These are phyloP conservation scores for Carex sylvatica DNA, from an alignment of 202 grass and related monocot genomes.

Conservation along the genomic window DNA sequence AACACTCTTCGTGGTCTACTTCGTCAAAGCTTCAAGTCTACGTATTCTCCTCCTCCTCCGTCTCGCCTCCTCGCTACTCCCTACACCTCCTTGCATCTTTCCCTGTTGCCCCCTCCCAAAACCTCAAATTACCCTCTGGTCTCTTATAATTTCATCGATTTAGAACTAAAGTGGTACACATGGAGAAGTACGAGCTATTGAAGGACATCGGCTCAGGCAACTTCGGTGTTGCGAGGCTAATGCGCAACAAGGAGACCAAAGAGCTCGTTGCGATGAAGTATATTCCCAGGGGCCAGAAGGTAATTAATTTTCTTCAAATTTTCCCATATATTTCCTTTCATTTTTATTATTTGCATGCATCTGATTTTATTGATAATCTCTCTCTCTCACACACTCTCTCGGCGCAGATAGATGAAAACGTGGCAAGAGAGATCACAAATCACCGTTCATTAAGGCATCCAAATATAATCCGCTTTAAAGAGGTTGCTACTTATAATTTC, in stretches of 20 bases:
- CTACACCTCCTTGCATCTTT: too few species aligned
- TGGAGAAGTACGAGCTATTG: slow-evolving; percentile 70
- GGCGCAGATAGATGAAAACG: slow-evolving; percentile 90
- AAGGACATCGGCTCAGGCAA: slow-evolving; percentile 72
- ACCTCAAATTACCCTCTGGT: not conserved
- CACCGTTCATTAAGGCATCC: slow-evolving; percentile 84
- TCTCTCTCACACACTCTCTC: not conserved
- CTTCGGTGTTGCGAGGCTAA: slow-evolving; percentile 68
- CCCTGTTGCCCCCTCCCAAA: not conserved
- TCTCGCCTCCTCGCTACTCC: too few species aligned
- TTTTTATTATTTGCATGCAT: not conserved
- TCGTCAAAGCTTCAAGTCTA: too few species aligned
- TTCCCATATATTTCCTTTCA: not conserved
- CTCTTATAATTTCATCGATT: not conserved
- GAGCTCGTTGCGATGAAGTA: slow-evolving; percentile 61
- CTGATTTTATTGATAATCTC: not conserved
- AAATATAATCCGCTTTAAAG: slow-evolving; percentile 94
- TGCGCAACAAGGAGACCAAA: slow-evolving; percentile 46
- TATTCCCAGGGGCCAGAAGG: slow-evolving; percentile 54
- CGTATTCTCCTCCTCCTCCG: too few species aligned
- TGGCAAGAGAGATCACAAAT: slow-evolving; percentile 95
- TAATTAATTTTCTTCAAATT: not conserved
- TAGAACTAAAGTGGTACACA: not conserved
- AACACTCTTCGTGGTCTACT: too few species aligned
- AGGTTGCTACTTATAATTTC: slow-evolving; percentile 34